Evolutionary conservation across 2,329 filamentous ascomycete genomes (phyloP).

Genomic region (Trichoderma atroviride): DNA sequence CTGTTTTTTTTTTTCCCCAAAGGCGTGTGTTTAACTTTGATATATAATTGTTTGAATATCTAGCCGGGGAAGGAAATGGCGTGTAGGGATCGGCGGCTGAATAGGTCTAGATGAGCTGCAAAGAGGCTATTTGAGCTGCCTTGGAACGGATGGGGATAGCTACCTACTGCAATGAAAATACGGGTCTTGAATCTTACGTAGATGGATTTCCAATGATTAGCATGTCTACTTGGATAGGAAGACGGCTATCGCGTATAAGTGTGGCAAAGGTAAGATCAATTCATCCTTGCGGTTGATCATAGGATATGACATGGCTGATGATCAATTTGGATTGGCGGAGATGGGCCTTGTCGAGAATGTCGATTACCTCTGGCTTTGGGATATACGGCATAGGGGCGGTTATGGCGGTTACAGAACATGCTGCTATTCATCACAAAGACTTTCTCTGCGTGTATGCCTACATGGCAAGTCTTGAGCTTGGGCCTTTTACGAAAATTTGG

Average conservation of each 20-base stretch:
- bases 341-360: background rate
- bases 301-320: background rate
- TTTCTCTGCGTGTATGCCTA: background rate
- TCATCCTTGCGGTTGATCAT: slow-evolving; percentile 18
- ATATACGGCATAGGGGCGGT: background rate
- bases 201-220: background rate
- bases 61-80: background rate
- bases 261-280: background rate
- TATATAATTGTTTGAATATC: background rate
- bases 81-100: background rate
- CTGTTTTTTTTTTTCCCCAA: background rate
- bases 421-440: background rate
- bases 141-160: background rate
- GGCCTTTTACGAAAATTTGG: background rate
- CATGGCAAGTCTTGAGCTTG: background rate
- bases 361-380: background rate
- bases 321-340: background rate
- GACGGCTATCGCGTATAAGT: background rate
- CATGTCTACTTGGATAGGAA: background rate
- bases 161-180: background rate
- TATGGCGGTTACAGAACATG: background rate
- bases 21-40: background rate
- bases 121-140: background rate
- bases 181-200: background rate
- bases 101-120: background rate